phyloP scores from a whole-genome alignment of 495 filamentous ascomycete species.

The Penicillium steckii region DNA sequence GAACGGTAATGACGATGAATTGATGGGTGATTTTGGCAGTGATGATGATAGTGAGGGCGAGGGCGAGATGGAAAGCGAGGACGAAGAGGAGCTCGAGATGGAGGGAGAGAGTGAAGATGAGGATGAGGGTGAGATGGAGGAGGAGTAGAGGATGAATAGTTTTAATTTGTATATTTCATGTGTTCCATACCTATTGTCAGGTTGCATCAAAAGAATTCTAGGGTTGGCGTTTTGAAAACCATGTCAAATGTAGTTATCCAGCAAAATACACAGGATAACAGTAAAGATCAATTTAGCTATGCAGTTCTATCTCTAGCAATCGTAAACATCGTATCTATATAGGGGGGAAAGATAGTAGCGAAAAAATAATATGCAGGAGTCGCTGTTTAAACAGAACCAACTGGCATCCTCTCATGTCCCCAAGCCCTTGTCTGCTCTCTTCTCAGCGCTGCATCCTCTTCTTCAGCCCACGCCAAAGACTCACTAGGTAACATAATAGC shows the following conservation, averaged over 20 bases:
- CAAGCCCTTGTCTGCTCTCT: conserved; percentile 27
- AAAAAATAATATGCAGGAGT: neutral
- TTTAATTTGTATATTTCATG: conserved; percentile 10
- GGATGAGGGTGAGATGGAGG: conserved; percentile 34
- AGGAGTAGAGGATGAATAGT: conserved; percentile 25
- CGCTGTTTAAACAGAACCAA: conserved; percentile 28
- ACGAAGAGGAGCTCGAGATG: conserved; percentile 22
- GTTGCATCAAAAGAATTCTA: conserved; percentile 26
- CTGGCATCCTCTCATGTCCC: conserved; percentile 26
- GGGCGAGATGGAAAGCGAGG: conserved; percentile 27
- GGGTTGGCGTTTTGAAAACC: conserved; percentile 12
- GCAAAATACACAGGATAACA: neutral
- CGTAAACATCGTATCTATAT: neutral
- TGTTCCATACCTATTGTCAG: conserved; percentile 13
- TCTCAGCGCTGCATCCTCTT: conserved; percentile 56
- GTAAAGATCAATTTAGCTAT: neutral
- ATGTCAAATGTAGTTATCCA: neutral
- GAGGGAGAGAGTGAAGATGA: conserved; percentile 29
- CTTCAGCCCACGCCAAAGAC: conserved; percentile 53
- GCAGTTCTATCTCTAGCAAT: conserved; percentile 2
- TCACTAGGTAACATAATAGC: conserved; percentile 72
- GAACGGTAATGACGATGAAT: conserved; percentile 27
- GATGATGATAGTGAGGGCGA: conserved; percentile 33
- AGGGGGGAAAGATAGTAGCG: neutral
- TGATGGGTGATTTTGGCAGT: conserved; percentile 33